Base-by-base conservation (phyloP, 805 yeast genomes). In the Candida coleopterorum region DNA sequence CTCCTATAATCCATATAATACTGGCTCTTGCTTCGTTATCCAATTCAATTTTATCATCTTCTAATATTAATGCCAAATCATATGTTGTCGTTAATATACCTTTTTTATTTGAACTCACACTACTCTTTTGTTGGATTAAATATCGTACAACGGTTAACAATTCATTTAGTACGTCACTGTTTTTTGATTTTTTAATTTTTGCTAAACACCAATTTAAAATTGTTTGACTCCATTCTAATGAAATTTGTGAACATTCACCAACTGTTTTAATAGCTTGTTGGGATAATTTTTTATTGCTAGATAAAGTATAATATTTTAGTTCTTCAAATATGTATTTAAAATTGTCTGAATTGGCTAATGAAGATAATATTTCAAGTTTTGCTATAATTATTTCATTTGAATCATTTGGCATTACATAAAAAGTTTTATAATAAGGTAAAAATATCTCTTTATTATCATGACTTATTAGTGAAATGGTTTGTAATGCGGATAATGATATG, bases 1-100 rank as follows among this genome's bases (percentile, higher is more conserved):
- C 97, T 4, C 97, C 96, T 35, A 90, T 73, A 8, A 90, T 68
- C 97, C 97, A 93, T 6, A 90, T 70, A 9, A 89, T 79, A 32
- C 90, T 83, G 1, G 95, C 87, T 45, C 79, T 76, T 0, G 97
- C 94, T 12, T 57, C 63, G 15, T 53, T 46, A 12, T 55, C 62
- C n/a, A 60, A 37, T 14, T 39, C 26, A 12, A 47, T n/a, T 7
- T 11, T 28, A 7, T 49, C 49, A 22, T 58, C 58, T 9, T 43
- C 44, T 27, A 68, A 50, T 2, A 56, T 49, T 15, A 44, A 39
- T 8, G 67, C 55, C 12, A 86, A 60, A 36, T 72, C 70, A 21
- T 76, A 67, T 10, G 83, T 71, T 2, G 81, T 74, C 22, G 70
- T 68, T 22, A 76, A 56, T 41, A 85, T 75, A 15, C 63, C 68